Evolutionary conservation across 441 rosid genomes (phyloP), one percentile per base, ranked within the genome.

Genomic region (Francoa sonchifolia): DNA sequence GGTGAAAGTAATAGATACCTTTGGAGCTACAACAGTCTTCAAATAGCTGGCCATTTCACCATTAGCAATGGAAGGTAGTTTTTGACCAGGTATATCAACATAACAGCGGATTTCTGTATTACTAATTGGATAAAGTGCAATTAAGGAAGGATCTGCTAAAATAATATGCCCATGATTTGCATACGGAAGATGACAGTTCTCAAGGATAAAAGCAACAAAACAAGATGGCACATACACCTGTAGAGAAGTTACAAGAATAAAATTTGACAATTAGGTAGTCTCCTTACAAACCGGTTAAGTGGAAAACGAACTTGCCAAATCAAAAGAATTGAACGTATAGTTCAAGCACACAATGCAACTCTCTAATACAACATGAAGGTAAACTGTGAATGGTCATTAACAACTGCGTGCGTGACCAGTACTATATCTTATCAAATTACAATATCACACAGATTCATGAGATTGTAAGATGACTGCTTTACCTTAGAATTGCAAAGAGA

Each of bases 121-220:
- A 34, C 56, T 51, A 17, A 51, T 51, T 2, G 58, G 58, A 29
- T 52, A 52, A 21, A 44, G 43, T 21, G 43, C 30, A 33, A 52
- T 52, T 10, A 50, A 50, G 1, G 58, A 52, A 27, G 58, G 58
- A 23, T 53, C 50, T 11, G 58, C 44, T 21, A 53, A 30, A 32
- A 44, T 23, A 4, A 53, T 50, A 16, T 53, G 58, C 20, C 58
- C 58, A 6, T 44, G 58, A 33, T 53, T 53, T 3, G 43, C 37
- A 2, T 33, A 53, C 21, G 58, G 58, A 34, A 53, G 58, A 25
- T 32, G 38, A 20, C 58, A 53, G 38, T 53, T 53, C 50, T 53
- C 45, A 8, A 53, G 58, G 38, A 53, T 38, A 22, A 53, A 37
- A 28, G 50, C 58, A 6, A 53, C 58, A 30, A 53, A 53, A 44